A percentile compares a stretch with the other conserved stretches of the same genome.
Conservation (phyloP, 1,139 yeast genomes). For the Candida sojae region DNA sequence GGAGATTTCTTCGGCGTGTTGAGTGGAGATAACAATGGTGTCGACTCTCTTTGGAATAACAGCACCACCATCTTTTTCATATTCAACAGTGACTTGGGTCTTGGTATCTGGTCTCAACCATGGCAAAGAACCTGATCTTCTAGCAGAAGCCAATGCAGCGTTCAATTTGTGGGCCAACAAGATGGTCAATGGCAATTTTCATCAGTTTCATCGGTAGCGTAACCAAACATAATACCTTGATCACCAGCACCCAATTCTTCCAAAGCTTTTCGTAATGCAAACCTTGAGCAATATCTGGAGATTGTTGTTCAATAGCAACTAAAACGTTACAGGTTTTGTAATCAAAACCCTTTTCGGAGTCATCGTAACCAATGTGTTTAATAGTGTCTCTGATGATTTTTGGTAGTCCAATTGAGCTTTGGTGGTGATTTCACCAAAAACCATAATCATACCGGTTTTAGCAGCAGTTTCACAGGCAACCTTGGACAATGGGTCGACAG, state of each 20-base stretch:
- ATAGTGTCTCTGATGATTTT: conserved; percentile 95
- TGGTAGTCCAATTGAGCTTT: conserved; percentile 94
- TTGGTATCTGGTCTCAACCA: conserved; percentile 99
- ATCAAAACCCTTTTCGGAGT: conserved; percentile 95
- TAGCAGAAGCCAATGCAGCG: conserved; percentile 94
- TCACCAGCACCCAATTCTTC: conserved; percentile 99
- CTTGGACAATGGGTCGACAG: conserved; percentile 94
- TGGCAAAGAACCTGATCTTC: conserved; percentile 90
- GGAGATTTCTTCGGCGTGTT: conserved; percentile 93
- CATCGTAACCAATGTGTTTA: conserved; percentile 97
- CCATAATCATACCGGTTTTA: conserved; percentile 99
- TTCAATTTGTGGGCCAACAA: conserved; percentile 94
- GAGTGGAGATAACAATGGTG: conserved; percentile 96
- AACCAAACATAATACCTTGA: conserved; percentile 99
- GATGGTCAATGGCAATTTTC: conserved; percentile 94
- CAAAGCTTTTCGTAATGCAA: conserved; percentile 93
- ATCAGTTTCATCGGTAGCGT: conserved; percentile 98
- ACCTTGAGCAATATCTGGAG: conserved; percentile 99
- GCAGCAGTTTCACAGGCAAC: conserved; percentile 99
- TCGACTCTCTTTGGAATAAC: conserved; percentile 95
- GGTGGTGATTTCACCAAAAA: conserved; percentile 99
- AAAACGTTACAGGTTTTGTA: conserved; percentile 98
- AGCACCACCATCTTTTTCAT: conserved; percentile 91
- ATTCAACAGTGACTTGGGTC: conserved; percentile 98
- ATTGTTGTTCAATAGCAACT: conserved; percentile 99